Base-by-base conservation (phyloP, 1,139 yeast genomes). In the Taiozyma sp. region DNA sequence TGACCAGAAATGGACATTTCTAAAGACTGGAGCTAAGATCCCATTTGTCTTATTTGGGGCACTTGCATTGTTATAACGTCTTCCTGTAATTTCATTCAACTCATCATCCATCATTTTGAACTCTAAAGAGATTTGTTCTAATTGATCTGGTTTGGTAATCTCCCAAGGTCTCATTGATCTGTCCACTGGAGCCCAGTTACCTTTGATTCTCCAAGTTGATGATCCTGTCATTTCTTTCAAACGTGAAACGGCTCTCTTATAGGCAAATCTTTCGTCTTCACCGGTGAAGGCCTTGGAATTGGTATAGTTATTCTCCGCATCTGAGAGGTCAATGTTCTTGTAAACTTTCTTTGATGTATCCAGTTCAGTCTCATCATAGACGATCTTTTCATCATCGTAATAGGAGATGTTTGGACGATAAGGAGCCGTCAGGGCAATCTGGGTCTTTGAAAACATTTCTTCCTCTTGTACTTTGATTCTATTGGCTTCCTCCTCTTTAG, bases 251-350 rank as follows among this genome's bases (percentile, higher is more conserved):
- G 91, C 90, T 56, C 91, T 67, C 56, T 81, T 81, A 60, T 79
- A 85, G 3, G 93, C 90, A 68, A 85, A 85, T 66, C 76, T 77
- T 62, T 85, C 91, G 65, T 85, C 91, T 59, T 85, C 90, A 30
- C 93, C 91, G 0, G 89, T 85, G 58, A 85, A 85, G 3, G 83
- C 83, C 21, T 72, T 70, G 14, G 76, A 63, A 47, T 81, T 73
- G 21, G 77, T 72, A 59, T 74, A 81, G 59, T 80, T 74, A 10
- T 57, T 46, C 10, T 50, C 50, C 6, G 37, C 56, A 28, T 43
- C 47, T 3, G 51, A 42, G 14, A 56, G 34, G 24, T 54, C 54
- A 16, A 50, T 41, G 28, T 42, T 52, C 21, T 44, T 46, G 2
- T 24, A 4, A 3, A n/a, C 13, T 21, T 26, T 44, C 13, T 24